Percentiles rank a stretch among this genome's conserved stretches.
phyloP scores from a whole-genome alignment of 305 asterid species.

The Coffea humblotiana region DNA sequence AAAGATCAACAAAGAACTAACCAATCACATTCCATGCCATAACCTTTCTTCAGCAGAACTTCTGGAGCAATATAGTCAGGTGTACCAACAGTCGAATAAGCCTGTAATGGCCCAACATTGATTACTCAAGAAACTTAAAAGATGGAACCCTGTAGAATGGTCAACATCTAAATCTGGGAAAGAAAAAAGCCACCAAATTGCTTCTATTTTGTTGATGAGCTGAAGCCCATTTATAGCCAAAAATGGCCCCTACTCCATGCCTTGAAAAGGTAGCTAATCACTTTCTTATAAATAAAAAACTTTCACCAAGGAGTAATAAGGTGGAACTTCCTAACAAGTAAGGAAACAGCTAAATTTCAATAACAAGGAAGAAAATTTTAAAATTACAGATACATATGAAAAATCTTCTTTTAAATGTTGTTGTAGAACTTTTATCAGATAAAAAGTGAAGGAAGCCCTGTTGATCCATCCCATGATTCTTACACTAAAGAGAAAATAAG shows the following conservation, averaged over 20 bases:
- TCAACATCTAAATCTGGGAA: background rate
- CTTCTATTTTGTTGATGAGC: background rate
- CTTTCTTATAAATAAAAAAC: background rate
- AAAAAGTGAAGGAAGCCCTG: background rate
- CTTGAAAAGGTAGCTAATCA: background rate
- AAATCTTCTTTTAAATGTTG: background rate
- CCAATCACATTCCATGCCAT: slow-evolving; percentile 98
- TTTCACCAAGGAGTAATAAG: background rate
- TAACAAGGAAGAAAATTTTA: background rate
- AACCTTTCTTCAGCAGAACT: slow-evolving; percentile 86
- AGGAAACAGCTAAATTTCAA: background rate
- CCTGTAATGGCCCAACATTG: slow-evolving; percentile 42
- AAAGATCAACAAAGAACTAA: slow-evolving; percentile 32
- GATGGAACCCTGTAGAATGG: background rate
- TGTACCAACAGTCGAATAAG: slow-evolving; percentile 93
- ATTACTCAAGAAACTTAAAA: slow-evolving; percentile 9
- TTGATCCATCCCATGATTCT: background rate
- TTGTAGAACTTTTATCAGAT: background rate
- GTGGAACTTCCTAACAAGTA: background rate
- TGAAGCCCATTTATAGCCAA: background rate
- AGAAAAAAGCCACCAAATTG: background rate
- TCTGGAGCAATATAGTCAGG: slow-evolving; percentile 98
- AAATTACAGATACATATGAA: background rate
- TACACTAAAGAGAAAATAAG: background rate
- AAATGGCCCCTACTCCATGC: background rate